These are phyloP conservation scores for Hemileia vastatrix DNA, from an alignment of 1,284 basidiomycete species.

Conservation along the genomic window DNA sequence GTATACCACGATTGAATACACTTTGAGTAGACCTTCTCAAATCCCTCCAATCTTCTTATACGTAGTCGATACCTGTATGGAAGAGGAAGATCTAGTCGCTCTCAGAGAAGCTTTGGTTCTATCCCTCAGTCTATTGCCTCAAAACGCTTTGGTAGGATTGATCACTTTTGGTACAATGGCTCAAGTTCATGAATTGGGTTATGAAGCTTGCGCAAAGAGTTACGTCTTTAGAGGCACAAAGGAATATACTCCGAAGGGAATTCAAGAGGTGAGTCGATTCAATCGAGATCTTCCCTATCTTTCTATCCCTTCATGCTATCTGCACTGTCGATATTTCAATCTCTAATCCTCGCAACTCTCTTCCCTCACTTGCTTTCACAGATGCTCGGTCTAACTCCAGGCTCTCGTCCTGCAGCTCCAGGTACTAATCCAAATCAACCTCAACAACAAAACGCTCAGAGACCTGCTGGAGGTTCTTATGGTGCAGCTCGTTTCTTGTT, in stretches of 20 bases:
- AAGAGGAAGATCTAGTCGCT: conserved; percentile 44
- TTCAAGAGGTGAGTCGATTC: too few species aligned
- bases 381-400: conserved; percentile 42
- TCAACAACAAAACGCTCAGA: conserved; percentile 29
- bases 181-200: conserved; percentile 45
- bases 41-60: conserved; percentile 45
- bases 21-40: conserved; percentile 38
- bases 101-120: conserved; percentile 42
- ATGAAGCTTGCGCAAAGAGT: conserved; percentile 43
- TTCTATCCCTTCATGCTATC: neutral
- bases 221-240: conserved; percentile 45
- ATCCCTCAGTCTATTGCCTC: conserved; percentile 42
- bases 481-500: conserved; percentile 43
- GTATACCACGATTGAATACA: conserved; percentile 46
- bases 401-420: conserved; percentile 33
- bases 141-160: conserved; percentile 42
- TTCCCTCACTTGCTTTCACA: neutral
- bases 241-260: conserved; percentile 44
- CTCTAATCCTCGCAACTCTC: neutral
- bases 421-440: conserved; percentile 36
- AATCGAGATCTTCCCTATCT: too few species aligned
- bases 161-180: conserved; percentile 45
- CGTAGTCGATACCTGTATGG: conserved; percentile 45
- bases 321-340: neutral
- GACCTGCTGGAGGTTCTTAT: conserved; percentile 28